Evolutionary conservation across 2,329 filamentous ascomycete species (phyloP), one percentile per base, ranked within the genome.

Genomic region (Xylaria sp.): DNA sequence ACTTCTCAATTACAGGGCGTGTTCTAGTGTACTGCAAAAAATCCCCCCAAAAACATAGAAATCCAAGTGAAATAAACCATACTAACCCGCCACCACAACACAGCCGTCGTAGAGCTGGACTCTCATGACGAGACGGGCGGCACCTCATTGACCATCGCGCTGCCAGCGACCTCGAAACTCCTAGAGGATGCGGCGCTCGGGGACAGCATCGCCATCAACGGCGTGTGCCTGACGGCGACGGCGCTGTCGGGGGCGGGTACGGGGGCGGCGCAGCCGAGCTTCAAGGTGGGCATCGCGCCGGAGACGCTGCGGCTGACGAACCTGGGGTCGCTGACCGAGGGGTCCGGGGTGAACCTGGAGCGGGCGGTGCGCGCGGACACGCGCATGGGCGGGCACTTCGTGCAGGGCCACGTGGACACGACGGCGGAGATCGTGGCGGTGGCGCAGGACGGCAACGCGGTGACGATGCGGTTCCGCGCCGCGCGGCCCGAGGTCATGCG

Each of bases 341-440:
- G 84, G 47, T 91, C 89, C 67, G 84, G 83, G 25, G 94, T 98
- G 71, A 99, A 99, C 80, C 90, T 99, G 60, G 96, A 99, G 84
- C 90, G 96, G 17, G 95, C 96, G 3, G 94, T 99, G 61, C 91
- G 92, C 20, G 93, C 94, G 4, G 88, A 92, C 74, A 97, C 95
- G 51, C 92, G 96, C 62, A 98, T 99, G 93, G 96, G 96, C 53
- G 96, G 96, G 0, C 96, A 99, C 82, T 97, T 98, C 75, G 95
- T 98, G 36, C 96, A 99, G 81, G 96, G 96, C 45, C 96, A 99
- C 79, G 95, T 99, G 67, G 96, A 99, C 80, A 95, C 93, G 11
- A 89, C 91, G 44, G 96, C 95, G 0, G 87, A 86, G 49, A 92
- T 99, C 67, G 77, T 90, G 44, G 86, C 87, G 49, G 87, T 92